Evolutionary conservation across 305 asterid genomes (phyloP).

Genomic region (Solanum hybrid): DNA sequence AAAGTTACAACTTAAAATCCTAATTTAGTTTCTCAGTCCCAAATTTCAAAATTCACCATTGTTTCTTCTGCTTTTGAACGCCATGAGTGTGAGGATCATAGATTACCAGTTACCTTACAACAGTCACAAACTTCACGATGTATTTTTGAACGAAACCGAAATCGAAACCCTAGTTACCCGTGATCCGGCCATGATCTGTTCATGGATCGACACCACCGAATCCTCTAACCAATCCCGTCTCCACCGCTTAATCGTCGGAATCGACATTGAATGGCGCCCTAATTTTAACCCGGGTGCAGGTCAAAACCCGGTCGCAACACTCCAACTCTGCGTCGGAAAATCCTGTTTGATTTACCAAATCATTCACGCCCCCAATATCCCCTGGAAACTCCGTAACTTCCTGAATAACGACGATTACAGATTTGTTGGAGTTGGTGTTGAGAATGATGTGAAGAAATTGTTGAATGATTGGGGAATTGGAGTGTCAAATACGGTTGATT

Average conservation of each 20-base stretch:
- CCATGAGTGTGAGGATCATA: conserved; percentile 5
- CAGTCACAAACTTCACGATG: conserved; percentile 17
- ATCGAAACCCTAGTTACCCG: conserved; percentile 25
- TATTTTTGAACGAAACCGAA: conserved; percentile 10
- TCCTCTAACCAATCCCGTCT: not conserved
- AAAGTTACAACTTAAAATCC: not conserved
- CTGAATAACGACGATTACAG: not conserved
- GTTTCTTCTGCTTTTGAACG: not conserved
- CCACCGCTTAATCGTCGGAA: conserved; percentile 20
- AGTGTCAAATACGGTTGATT: not conserved
- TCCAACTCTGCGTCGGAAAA: conserved; percentile 6
- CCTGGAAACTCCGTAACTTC: not conserved
- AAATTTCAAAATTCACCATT: not conserved
- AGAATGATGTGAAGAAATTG: not conserved
- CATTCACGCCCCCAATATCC: not conserved
- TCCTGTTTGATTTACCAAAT: not conserved
- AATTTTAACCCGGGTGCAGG: not conserved
- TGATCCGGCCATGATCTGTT: conserved; percentile 13
- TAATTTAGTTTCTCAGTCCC: not conserved
- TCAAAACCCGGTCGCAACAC: conserved; percentile 24
- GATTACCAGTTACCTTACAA: conserved; percentile 6
- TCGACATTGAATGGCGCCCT: conserved; percentile 34
- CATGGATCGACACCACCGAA: conserved; percentile 19
- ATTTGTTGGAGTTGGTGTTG: not conserved
- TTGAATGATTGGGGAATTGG: not conserved